Conservation (phyloP, 1,284 basidiomycete species). For the Ustilago hordei region DNA sequence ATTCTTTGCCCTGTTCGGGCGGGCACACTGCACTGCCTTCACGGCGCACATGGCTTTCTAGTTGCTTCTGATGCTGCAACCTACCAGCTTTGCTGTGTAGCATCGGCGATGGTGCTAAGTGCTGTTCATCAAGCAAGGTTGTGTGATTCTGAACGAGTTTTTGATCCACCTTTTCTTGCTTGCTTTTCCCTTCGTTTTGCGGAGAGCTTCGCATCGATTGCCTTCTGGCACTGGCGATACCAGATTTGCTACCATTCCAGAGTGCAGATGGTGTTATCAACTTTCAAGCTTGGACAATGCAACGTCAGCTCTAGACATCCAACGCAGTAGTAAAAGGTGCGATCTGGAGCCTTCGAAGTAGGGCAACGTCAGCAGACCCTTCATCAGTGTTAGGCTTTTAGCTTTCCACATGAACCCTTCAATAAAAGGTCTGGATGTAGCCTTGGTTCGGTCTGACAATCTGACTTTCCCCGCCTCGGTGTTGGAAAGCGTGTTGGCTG, state of each 20-base stretch:
- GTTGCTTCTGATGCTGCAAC: not conserved
- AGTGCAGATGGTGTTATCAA: not conserved
- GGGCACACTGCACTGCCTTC: not conserved
- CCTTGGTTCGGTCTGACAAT: not conserved
- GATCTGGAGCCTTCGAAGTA: too few species aligned
- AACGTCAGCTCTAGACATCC: too few species aligned
- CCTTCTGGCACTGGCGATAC: not conserved
- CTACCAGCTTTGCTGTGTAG: not conserved
- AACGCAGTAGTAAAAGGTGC: too few species aligned
- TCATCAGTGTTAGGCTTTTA: not conserved
- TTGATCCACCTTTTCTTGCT: not conserved
- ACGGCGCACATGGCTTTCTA: not conserved
- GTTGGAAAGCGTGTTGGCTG: constrained; percentile 23
- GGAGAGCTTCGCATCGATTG: not conserved
- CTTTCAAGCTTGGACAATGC: too few species aligned
- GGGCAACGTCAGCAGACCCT: too few species aligned
- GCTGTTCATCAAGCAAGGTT: not conserved
- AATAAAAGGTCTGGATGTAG: not conserved
- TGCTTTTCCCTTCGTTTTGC: not conserved
- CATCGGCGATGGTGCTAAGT: not conserved
- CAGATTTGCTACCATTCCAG: not conserved
- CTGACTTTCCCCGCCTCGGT: not conserved
- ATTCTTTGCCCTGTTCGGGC: too few species aligned
- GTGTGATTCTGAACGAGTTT: not conserved
- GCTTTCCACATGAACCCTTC: not conserved